phyloP scores from a whole-genome alignment of 495 filamentous ascomycete species.

The Daldinia decipiens region DNA sequence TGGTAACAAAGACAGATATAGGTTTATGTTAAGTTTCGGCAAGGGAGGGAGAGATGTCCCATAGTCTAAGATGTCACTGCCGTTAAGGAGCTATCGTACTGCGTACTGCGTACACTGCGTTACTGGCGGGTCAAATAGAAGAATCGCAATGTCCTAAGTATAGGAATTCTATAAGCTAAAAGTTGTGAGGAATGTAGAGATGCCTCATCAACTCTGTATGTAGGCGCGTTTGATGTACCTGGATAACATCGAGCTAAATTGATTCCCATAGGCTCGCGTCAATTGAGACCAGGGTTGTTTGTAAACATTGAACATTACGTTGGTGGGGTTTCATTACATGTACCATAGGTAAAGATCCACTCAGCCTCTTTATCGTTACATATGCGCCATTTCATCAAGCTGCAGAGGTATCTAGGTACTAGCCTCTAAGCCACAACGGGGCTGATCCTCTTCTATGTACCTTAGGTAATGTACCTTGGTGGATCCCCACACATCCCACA shows the following conservation, averaged over 20 bases:
- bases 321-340: constrained; percentile 3
- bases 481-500: constrained; percentile 29
- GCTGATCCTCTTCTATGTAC: constrained; percentile 13
- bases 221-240: background rate
- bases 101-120: too few species aligned
- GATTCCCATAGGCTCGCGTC: constrained; percentile 14
- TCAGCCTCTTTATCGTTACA: background rate
- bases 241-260: constrained; percentile 15
- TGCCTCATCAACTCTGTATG: constrained; percentile 7
- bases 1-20: constrained; percentile 20
- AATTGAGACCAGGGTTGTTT: constrained; percentile 9
- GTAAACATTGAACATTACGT: constrained; percentile 13
- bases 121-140: background rate
- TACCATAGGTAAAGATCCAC: constrained; percentile 3
- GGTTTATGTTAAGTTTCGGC: constrained; percentile 7
- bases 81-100: constrained; percentile 1
- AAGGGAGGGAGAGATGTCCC: constrained; percentile 6
- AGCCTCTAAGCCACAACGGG: constrained; percentile 27
- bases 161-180: background rate
- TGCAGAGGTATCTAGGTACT: background rate
- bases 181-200: background rate
- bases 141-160: constrained; percentile 4
- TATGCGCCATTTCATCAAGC: background rate
- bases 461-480: constrained; percentile 5
- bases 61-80: constrained; percentile 11